phyloP scores from a whole-genome alignment of 257 asterid genomes.

The Paulownia fortunei region DNA sequence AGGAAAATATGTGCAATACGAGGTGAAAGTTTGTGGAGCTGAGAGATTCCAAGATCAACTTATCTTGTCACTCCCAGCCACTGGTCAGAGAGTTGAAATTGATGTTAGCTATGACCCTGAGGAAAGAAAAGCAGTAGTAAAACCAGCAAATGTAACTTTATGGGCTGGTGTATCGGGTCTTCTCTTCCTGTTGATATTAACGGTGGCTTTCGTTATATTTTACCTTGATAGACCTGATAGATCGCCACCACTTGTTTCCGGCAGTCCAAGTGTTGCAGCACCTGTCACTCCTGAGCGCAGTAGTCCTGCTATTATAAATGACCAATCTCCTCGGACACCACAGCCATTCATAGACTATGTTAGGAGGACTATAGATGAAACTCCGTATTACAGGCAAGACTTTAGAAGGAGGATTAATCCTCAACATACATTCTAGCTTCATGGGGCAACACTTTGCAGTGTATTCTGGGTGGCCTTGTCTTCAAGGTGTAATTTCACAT shows the following conservation, averaged over 20 bases:
- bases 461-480: not conserved
- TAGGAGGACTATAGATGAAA: conserved; percentile 85
- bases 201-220: conserved; percentile 33
- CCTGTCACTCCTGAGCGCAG: conserved; percentile 68
- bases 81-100: conserved; percentile 74
- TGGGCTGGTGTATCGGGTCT: conserved; percentile 39
- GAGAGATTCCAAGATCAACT: conserved; percentile 59
- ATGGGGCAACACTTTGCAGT: conserved; percentile 6
- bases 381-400: conserved; percentile 85
- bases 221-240: conserved; percentile 53
- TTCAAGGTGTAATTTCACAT: not conserved
- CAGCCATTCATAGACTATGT: conserved; percentile 90
- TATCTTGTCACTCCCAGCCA: conserved; percentile 71
- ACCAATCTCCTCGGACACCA: conserved; percentile 87
- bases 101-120: conserved; percentile 58
- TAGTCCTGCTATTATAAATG: conserved; percentile 48
- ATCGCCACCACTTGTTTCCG: conserved; percentile 24
- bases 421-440: conserved; percentile 68
- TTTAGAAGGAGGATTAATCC: conserved; percentile 78
- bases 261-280: conserved; percentile 45
- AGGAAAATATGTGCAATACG: conserved; percentile 49
- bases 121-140: conserved; percentile 34
- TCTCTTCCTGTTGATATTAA: conserved; percentile 38
- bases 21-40: conserved; percentile 51
- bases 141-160: conserved; percentile 21